Evolutionary conservation across 805 yeast species (phyloP).

Genomic region (Cyberlindnera saturnus): DNA sequence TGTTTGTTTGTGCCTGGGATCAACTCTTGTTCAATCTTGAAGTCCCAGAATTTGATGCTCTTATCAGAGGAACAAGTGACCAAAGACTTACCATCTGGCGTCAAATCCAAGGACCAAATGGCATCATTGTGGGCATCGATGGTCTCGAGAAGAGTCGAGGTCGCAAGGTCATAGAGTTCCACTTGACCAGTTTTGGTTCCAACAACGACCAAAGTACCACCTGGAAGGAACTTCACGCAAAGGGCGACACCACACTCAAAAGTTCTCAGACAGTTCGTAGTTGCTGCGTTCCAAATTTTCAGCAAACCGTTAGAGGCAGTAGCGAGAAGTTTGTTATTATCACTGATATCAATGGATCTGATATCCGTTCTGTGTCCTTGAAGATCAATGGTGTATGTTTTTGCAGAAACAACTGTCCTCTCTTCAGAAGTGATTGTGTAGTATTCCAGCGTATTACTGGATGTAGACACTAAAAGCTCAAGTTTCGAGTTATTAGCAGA

Average conservation of each 20-base stretch:
- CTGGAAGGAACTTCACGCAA: constrained; percentile 78
- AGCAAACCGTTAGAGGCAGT: constrained; percentile 88
- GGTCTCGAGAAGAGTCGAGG: constrained; percentile 65
- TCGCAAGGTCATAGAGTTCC: constrained; percentile 80
- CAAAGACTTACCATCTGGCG: constrained; percentile 77
- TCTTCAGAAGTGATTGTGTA: constrained; percentile 51
- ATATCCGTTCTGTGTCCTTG: constrained; percentile 90
- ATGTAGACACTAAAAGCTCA: constrained; percentile 58
- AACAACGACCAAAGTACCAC: constrained; percentile 78
- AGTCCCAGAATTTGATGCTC: constrained; percentile 82
- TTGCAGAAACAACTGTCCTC: constrained; percentile 43
- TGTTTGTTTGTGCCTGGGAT: constrained; percentile 60
- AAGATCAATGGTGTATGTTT: constrained; percentile 56
- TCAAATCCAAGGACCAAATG: constrained; percentile 85
- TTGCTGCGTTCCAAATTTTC: constrained; percentile 80
- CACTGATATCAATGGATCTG: constrained; percentile 74
- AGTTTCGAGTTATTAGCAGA: constrained; percentile 38
- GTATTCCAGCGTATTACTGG: constrained; percentile 71
- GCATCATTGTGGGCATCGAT: constrained; percentile 79
- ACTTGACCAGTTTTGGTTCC: constrained; percentile 87
- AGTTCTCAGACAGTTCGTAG: constrained; percentile 73
- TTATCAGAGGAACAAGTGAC: constrained; percentile 96
- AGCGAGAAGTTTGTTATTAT: constrained; percentile 73
- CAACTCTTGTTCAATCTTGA: constrained; percentile 57
- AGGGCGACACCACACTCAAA: constrained; percentile 87